These are phyloP conservation scores for Fusarium torreyae DNA, from an alignment of 2,329 filamentous ascomycete genomes.

Conservation along the genomic window DNA sequence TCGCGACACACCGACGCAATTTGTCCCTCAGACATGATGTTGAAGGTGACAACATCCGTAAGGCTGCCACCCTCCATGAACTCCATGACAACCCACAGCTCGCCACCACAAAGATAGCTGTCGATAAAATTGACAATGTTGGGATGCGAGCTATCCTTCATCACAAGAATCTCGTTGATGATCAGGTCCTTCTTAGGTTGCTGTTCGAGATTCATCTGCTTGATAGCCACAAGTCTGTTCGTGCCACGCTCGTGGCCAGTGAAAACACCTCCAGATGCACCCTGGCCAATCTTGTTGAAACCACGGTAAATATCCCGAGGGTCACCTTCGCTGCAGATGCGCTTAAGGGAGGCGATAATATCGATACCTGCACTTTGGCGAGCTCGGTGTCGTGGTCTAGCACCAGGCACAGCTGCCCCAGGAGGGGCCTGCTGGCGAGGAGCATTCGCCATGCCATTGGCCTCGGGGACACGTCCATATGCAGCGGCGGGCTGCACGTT, in stretches of 20 bases:
- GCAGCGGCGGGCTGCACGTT: conserved; percentile 46
- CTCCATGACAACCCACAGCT: conserved; percentile 99
- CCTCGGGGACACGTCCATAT: conserved; percentile 51
- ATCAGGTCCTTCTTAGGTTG: conserved; percentile 99
- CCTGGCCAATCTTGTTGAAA: conserved; percentile 96
- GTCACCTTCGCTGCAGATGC: conserved; percentile 92
- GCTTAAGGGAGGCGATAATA: conserved; percentile 84
- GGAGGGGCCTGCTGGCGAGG: conserved; percentile 57
- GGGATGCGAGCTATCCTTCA: conserved; percentile 98
- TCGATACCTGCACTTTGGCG: conserved; percentile 87
- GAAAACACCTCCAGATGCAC: conserved; percentile 95
- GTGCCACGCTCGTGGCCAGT: conserved; percentile 88
- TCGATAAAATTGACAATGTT: conserved; percentile 99
- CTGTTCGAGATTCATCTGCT: conserved; percentile 99
- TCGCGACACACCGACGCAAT: conserved; percentile 97
- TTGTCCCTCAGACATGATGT: conserved; percentile 98
- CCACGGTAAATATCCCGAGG: conserved; percentile 89
- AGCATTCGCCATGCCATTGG: conserved; percentile 53
- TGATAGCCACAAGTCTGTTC: conserved; percentile 95
- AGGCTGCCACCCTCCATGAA: conserved; percentile 99
- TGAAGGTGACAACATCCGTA: conserved; percentile 98
- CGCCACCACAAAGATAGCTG: conserved; percentile 89
- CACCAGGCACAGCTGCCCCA: conserved; percentile 60
- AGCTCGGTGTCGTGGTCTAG: conserved; percentile 81
- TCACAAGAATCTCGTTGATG: conserved; percentile 98